Percentiles rank a stretch among this genome's conserved stretches.
Evolutionary conservation across 208 protist species (phyloP).

Genomic region (Crithidia bombi): DNA sequence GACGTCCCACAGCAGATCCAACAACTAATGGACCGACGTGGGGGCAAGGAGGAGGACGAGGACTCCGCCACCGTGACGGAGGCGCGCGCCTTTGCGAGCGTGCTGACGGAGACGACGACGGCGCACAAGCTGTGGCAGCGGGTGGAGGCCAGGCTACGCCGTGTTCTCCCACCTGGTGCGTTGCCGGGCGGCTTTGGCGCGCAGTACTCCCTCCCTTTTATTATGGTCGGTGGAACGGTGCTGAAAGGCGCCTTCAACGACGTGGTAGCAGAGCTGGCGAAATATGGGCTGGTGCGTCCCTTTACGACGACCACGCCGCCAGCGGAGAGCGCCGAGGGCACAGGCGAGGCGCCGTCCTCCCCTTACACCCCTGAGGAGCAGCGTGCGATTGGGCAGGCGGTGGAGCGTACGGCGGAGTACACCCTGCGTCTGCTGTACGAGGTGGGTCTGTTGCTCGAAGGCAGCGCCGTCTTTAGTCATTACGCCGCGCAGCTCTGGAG

Average conservation of each 20-base stretch:
- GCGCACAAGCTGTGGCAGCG: neutral
- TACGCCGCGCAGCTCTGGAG: conserved; percentile 43
- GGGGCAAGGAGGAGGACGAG: neutral
- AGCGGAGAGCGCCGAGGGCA: neutral
- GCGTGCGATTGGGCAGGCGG: conserved; percentile 39
- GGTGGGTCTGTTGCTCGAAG: conserved; percentile 40
- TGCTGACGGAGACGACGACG: conserved; percentile 7
- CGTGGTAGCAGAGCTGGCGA: conserved; percentile 8
- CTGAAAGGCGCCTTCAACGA: conserved; percentile 21
- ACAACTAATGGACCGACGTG: conserved; percentile 1
- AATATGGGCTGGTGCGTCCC: conserved; percentile 1
- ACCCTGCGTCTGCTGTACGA: conserved; percentile 41
- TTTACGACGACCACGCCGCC: no score
- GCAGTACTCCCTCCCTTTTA: conserved; percentile 22
- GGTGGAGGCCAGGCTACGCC: neutral
- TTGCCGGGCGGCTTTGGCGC: conserved; percentile 7
- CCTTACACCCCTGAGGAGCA: conserved; percentile 24
- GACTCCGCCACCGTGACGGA: neutral
- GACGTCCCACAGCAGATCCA: conserved; percentile 24
- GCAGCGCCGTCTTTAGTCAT: conserved; percentile 33
- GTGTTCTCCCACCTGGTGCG: neutral
- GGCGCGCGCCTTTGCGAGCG: conserved; percentile 4
- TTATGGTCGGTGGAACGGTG: conserved; percentile 19
- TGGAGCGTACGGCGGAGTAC: conserved; percentile 40
- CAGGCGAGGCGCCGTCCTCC: neutral